Conservation (phyloP, 1,284 basidiomycete species). For the Trametes sp. region DNA sequence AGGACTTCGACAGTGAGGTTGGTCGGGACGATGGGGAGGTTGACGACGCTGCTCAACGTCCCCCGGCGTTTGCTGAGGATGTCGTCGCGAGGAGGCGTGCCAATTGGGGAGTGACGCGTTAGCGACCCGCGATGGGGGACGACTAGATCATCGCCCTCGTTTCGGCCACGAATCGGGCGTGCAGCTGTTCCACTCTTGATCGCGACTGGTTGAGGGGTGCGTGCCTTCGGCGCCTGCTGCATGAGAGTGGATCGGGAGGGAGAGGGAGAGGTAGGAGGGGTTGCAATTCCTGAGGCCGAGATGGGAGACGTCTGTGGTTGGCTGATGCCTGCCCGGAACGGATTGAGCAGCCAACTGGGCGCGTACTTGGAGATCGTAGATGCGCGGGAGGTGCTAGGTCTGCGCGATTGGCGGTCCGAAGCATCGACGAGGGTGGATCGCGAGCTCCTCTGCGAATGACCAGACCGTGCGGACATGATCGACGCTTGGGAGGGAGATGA, state of each 20-base stretch:
- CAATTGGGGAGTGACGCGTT: conserved; percentile 65
- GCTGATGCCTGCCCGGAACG: conserved; percentile 67
- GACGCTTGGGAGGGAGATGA: conserved; percentile 80
- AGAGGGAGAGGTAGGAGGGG: conserved; percentile 23
- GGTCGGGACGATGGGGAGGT: conserved; percentile 55
- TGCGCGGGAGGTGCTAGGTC: conserved; percentile 45
- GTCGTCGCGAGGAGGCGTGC: conserved; percentile 73
- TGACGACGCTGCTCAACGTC: conserved; percentile 47
- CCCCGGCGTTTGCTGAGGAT: conserved; percentile 63
- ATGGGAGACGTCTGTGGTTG: conserved; percentile 67
- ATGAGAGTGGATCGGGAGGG: conserved; percentile 11
- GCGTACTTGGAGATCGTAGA: conserved; percentile 66
- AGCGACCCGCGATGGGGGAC: conserved; percentile 52
- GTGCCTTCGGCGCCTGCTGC: conserved; percentile 5
- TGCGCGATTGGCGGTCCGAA: conserved; percentile 27
- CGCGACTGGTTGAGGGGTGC: conserved; percentile 54
- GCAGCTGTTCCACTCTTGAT: conserved; percentile 56
- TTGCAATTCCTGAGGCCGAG: conserved; percentile 52
- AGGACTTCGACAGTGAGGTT: conserved; percentile 61
- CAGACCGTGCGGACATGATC: conserved; percentile 61
- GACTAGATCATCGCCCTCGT: conserved; percentile 62
- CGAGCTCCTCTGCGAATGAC: conserved; percentile 41
- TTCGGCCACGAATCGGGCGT: conserved; percentile 46
- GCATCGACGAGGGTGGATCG: conserved; percentile 43
- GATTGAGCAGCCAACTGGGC: conserved; percentile 78